phyloP scores from a whole-genome alignment of 2,329 filamentous ascomycete species.

The Parastagonospora avenae region DNA sequence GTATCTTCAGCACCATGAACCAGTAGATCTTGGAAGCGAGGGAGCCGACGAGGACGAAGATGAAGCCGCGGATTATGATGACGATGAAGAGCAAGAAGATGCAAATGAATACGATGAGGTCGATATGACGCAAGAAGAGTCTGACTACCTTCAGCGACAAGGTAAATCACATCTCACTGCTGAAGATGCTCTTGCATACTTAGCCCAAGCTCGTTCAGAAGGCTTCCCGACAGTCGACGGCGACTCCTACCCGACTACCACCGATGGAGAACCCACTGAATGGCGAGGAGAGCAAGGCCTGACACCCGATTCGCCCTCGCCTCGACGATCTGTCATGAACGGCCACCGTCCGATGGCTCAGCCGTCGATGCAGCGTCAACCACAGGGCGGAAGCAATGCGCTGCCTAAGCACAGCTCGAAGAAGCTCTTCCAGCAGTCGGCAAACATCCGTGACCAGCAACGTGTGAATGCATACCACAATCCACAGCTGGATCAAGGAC shows the following conservation, averaged over 20 bases:
- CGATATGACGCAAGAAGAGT: constrained; percentile 1
- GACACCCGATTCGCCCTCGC: constrained; percentile 16
- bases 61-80: constrained; percentile 5
- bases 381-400: background rate
- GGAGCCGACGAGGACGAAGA: constrained; percentile 16
- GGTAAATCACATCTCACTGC: constrained; percentile 1
- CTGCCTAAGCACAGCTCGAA: constrained; percentile 1
- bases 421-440: constrained; percentile 18
- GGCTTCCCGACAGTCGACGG: constrained; percentile 23
- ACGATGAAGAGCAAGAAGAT: constrained; percentile 2
- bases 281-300: constrained; percentile 12
- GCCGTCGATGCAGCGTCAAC: background rate
- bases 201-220: background rate
- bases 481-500: constrained; percentile 2
- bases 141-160: constrained; percentile 1
- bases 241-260: constrained; percentile 47
- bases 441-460: constrained; percentile 23
- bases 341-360: background rate
- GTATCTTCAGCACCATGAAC: constrained; percentile 11
- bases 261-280: constrained; percentile 35
- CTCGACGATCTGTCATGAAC: constrained; percentile 12
- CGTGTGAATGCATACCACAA: constrained; percentile 11
- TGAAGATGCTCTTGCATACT: constrained; percentile 6
- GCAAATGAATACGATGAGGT: background rate
- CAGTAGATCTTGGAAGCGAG: constrained; percentile 9